phyloP scores from a whole-genome alignment of 192 early-diverging fungal species.

The Umbelopsis sp. region DNA sequence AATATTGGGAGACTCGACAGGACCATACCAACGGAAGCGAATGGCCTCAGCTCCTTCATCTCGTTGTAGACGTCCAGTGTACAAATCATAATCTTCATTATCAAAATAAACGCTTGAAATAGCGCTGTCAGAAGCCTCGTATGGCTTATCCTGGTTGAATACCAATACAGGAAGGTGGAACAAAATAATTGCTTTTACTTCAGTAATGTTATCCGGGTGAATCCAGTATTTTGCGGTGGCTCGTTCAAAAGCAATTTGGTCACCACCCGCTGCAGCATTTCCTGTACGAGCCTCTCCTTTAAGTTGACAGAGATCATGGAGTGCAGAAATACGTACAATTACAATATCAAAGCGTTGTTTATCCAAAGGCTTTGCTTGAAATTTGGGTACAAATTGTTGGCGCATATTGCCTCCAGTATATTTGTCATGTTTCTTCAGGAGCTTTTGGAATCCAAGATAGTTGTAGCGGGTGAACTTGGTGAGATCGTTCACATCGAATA shows the following conservation, averaged over 20 bases:
- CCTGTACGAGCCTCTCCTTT: constrained; percentile 19
- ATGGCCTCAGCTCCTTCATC: constrained; percentile 80
- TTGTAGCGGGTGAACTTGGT: constrained; percentile 53
- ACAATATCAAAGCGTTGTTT: constrained; percentile 82
- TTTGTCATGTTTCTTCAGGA: constrained; percentile 91
- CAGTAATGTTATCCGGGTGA: constrained; percentile 86
- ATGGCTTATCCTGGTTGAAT: constrained; percentile 47
- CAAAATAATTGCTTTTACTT: constrained; percentile 85
- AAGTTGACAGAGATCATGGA: constrained; percentile 68
- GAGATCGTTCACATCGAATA: constrained; percentile 38
- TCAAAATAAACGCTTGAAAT: constrained; percentile 92
- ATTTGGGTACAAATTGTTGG: constrained; percentile 23
- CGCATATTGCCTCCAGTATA: constrained; percentile 57
- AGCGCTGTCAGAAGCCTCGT: constrained; percentile 62
- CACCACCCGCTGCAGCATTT: constrained; percentile 23
- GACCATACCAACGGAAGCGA: constrained; percentile 77
- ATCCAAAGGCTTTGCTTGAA: constrained; percentile 62
- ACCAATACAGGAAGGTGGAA: constrained; percentile 82
- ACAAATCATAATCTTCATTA: constrained; percentile 82
- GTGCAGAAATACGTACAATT: constrained; percentile 76
- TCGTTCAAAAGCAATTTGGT: constrained; percentile 56
- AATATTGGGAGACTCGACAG: constrained; percentile 59
- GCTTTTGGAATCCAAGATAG: constrained; percentile 85
- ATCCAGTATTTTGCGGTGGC: constrained; percentile 74
- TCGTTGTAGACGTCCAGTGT: constrained; percentile 77